Base-by-base conservation (phyloP, 2,329 filamentous ascomycete species). In the Alternaria arborescens region DNA sequence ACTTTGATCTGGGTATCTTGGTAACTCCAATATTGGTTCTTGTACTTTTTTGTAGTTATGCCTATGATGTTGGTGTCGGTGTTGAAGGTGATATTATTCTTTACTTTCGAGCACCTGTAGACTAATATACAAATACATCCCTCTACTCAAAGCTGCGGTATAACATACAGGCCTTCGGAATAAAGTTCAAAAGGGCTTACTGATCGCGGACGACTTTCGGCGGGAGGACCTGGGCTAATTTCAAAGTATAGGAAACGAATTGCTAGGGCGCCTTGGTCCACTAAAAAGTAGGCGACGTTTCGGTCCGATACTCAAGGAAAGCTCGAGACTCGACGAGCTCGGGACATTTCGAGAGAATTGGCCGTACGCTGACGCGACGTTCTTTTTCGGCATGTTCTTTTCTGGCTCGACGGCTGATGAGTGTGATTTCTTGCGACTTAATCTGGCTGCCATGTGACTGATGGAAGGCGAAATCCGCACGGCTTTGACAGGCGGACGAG, bases 91-190 rank as follows among this genome's bases (percentile, higher is more conserved):
- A 18, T 16, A 12, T 12, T 38, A 50, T 50, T 50, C 20, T 50
- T 32, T 36, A 24, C 14, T 50, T 24, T 38, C 14, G 30, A 36
- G 46, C 46, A 24, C 46, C 12, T 32, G 20, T 32, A n/a, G n/a
- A 24, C 46, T 50, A 50, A n/a, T 26, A 50, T 50, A 38, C 46
- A 50, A 26, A 7, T 50, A 50, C 16, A n/a, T 50, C 18, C 38
- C 32, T 38, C 34, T 5, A 50, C 14, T 24, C 20, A n/a, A 36
- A 36, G 46, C 20, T 36, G 14, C 46, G 32, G 32, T 36, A 36
- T 20, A 50, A 50, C 34, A 38, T 16, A 26, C 30, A 26, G 5
- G 10, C 12, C 46, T 50, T 50, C 46, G 46, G 46, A 11, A 22
- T 16, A 32, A 50, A 38, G 46, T 24, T 50, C 8, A 32, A 50